Evolutionary conservation across 306 rosid genomes (phyloP).

Genomic region (apple (Malus domestica)): DNA sequence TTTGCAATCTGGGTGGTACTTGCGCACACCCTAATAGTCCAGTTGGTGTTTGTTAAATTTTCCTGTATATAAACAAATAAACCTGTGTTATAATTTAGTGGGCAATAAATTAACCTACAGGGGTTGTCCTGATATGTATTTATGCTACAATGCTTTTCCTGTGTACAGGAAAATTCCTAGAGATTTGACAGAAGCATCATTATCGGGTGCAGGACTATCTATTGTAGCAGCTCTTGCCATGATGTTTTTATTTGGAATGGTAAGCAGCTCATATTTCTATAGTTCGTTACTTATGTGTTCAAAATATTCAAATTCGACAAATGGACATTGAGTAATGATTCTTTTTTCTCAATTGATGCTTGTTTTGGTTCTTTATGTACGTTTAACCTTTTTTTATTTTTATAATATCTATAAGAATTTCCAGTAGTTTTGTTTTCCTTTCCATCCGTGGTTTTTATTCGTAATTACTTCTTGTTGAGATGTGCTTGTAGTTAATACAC

Average conservation of each 20-base stretch:
- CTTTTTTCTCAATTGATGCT: not conserved
- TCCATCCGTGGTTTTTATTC: too few species aligned
- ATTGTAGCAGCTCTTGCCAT: constrained; percentile 73
- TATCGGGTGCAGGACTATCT: constrained; percentile 95
- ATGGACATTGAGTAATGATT: not conserved
- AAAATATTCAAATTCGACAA: not conserved
- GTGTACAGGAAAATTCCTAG: constrained; percentile 86
- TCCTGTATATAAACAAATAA: not conserved
- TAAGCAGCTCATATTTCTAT: constrained; percentile 21
- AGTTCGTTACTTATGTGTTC: not conserved
- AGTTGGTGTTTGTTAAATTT: not conserved
- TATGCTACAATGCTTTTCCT: constrained; percentile 9
- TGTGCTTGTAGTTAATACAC: not conserved
- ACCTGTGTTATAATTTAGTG: not conserved
- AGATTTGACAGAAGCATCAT: constrained; percentile 92
- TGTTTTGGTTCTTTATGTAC: not conserved
- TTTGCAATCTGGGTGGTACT: not conserved
- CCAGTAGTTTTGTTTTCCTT: not conserved
- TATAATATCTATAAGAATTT: not conserved
- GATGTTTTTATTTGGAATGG: constrained; percentile 98
- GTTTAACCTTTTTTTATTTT: not conserved
- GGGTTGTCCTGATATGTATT: not conserved
- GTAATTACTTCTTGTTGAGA: not conserved
- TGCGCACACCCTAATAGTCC: not conserved
- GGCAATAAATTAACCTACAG: not conserved